Evolutionary conservation across 495 filamentous ascomycete species (phyloP), one percentile per base, ranked within the genome.

Genomic region (Tuber borchii): DNA sequence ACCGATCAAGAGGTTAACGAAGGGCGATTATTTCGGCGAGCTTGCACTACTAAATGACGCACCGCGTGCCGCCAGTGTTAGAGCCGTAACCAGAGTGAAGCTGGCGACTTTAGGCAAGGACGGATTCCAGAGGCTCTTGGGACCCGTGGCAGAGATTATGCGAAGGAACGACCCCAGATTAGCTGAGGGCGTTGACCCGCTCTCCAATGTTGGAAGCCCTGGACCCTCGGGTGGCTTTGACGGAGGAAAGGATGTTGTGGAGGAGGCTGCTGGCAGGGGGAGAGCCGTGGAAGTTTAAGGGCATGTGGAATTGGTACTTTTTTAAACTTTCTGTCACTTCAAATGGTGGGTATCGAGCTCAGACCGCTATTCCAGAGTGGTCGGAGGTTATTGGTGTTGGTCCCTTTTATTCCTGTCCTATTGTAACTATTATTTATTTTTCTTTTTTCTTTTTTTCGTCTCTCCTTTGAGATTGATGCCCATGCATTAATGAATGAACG

Each of bases 11-110:
- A 85, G 86, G 51, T 97, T 97, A 83, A 85, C 86, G 73, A 95
- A 97, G 83, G 95, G 95, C 14, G 96, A 97, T 81, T 99, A 96
- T 86, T 99, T 99, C 83, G 95, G 95, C 69, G 95, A 99, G 84
- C 86, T 98, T 74, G 95, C 95, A 14, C 85, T 99, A 81, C 85
- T 98, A 78, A 95, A 99, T 79, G 95, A 99, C 80, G 91, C 92
- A 75, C 95, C 95, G 0, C 90, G 95, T 71, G 94, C 94, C n/a
- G 95, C 95, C 3, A 97, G 91, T 81, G 91, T 99, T 71, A 86
- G 94, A 37, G 91, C 91, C 71, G 87, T 87, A 79, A 93, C 90
- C 0, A 92, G 92, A 78, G 93, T 97, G 82, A 98, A 97, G 85
- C 93, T 98, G n/a, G 96, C 95, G 31, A 92, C 90, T 44, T 85